Evolutionary conservation across 2,329 filamentous ascomycete genomes (phyloP).

Genomic region (Diaporthe australafricana): DNA sequence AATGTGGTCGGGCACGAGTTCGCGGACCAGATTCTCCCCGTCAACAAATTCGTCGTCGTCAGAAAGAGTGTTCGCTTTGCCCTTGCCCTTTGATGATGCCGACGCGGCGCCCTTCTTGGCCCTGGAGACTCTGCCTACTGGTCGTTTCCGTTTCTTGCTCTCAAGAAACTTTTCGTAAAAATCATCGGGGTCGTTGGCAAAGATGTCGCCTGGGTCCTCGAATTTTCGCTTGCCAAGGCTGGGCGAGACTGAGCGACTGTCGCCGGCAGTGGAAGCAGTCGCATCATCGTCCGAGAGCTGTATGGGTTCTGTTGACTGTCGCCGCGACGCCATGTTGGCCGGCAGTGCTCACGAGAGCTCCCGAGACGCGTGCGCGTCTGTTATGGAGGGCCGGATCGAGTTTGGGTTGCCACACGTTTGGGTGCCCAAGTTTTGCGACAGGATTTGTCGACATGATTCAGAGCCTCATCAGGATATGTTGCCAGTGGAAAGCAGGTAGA

Average conservation of each 20-base stretch:
- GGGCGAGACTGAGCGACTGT: not conserved
- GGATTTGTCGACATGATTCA: not conserved
- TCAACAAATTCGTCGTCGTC: conserved; percentile 40
- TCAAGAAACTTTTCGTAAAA: conserved; percentile 67
- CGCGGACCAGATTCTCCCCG: conserved; percentile 50
- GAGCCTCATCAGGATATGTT: not conserved
- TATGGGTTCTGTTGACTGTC: conserved; percentile 15
- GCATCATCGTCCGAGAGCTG: conserved; percentile 37
- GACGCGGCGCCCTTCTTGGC: conserved; percentile 50
- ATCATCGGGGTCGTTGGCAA: conserved; percentile 66
- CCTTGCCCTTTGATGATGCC: conserved; percentile 41
- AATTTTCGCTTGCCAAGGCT: conserved; percentile 23
- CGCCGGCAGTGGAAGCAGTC: conserved; percentile 38
- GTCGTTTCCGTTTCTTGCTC: conserved; percentile 59
- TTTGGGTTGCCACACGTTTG: not conserved
- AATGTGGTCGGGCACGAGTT: conserved; percentile 77
- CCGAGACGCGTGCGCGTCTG: not conserved
- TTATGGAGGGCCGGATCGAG: not conserved
- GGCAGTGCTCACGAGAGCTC: not conserved
- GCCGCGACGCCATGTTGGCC: conserved; percentile 19
- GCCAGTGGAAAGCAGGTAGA: not conserved
- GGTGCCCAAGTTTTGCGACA: not conserved
- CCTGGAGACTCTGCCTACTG: conserved; percentile 62
- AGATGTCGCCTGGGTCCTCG: conserved; percentile 31
- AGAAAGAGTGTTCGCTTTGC: too few relatives aligned